A percentile compares a stretch with the other conserved stretches of the same genome.
Conservation (phyloP, 1,139 yeast genomes). For the Kodamaea suecica region DNA sequence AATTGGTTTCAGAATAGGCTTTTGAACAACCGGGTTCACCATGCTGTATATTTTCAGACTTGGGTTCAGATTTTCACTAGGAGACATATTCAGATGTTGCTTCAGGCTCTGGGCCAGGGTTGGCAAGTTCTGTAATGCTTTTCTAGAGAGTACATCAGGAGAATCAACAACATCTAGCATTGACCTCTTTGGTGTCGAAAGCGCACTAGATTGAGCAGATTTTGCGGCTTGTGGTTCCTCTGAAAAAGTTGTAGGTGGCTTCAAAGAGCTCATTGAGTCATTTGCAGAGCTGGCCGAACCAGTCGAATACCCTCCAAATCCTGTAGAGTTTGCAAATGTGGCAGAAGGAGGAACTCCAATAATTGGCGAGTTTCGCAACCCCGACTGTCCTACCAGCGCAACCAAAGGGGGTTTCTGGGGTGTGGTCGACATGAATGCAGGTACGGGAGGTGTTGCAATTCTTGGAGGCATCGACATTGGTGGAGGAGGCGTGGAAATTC, state of each 20-base stretch:
- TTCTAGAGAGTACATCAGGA: not conserved
- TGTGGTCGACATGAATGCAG: slow-evolving; percentile 10
- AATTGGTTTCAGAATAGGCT: not conserved
- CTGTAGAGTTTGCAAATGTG: not conserved
- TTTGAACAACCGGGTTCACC: slow-evolving; percentile 1
- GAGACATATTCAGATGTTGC: too few species aligned
- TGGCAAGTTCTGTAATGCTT: not conserved
- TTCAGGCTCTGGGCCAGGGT: slow-evolving; percentile 5
- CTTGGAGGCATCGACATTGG: slow-evolving; percentile 1
- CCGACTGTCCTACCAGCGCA: not conserved
- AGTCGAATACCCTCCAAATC: not conserved
- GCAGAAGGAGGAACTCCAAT: not conserved
- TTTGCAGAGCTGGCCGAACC: not conserved
- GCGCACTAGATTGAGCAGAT: slow-evolving; percentile 7
- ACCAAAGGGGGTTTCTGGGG: slow-evolving; percentile 1
- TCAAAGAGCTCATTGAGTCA: not conserved
- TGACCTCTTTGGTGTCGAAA: slow-evolving; percentile 8
- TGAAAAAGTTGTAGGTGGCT: not conserved
- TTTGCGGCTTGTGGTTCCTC: not conserved
- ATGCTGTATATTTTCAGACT: slow-evolving; percentile 1
- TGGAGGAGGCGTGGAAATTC: not conserved
- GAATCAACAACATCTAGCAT: slow-evolving; percentile 18
- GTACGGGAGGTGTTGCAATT: slow-evolving; percentile 5
- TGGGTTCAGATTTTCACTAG: slow-evolving; percentile 1
- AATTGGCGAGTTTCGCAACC: slow-evolving; percentile 1